Conservation (phyloP, 2,329 filamentous ascomycete species). For the Pseudogymnoascus verrucosus region DNA sequence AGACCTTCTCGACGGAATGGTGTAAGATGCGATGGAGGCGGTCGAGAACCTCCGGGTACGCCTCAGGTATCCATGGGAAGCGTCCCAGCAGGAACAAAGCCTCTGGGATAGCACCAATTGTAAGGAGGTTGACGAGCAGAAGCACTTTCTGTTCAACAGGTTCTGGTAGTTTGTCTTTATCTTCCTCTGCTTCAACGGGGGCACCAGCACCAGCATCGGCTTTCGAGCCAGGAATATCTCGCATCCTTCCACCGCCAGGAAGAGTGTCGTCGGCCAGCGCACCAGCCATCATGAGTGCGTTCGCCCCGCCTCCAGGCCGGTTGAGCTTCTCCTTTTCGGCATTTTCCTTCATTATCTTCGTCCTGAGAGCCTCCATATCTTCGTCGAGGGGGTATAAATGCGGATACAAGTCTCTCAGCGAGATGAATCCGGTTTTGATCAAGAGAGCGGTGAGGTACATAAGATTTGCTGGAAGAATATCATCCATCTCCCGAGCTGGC, state of each 20-base stretch:
- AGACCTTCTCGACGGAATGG: slow-evolving; percentile 72
- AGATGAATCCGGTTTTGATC: slow-evolving; percentile 96
- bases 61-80: slow-evolving; percentile 86
- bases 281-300: slow-evolving; percentile 80
- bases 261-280: slow-evolving; percentile 76
- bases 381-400: slow-evolving; percentile 84
- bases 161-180: slow-evolving; percentile 52
- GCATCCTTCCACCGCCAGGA: slow-evolving; percentile 36
- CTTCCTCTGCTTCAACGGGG: slow-evolving; percentile 37
- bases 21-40: slow-evolving; percentile 79
- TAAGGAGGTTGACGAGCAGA: slow-evolving; percentile 75
- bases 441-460: slow-evolving; percentile 86
- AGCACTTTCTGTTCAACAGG: slow-evolving; percentile 82
- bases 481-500: slow-evolving; percentile 61
- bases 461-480: slow-evolving; percentile 81
- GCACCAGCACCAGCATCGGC: slow-evolving; percentile 37
- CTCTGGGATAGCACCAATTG: slow-evolving; percentile 87
- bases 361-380: slow-evolving; percentile 67
- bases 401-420: slow-evolving; percentile 79
- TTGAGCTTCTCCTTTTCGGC: slow-evolving; percentile 67
- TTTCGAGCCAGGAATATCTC: slow-evolving; percentile 45
- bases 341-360: slow-evolving; percentile 65
- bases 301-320: slow-evolving; percentile 63
- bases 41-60: slow-evolving; percentile 71
- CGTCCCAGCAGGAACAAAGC: slow-evolving; percentile 84